Conservation (phyloP, 257 asterid species). For the Thymus quinquecostatus region DNA sequence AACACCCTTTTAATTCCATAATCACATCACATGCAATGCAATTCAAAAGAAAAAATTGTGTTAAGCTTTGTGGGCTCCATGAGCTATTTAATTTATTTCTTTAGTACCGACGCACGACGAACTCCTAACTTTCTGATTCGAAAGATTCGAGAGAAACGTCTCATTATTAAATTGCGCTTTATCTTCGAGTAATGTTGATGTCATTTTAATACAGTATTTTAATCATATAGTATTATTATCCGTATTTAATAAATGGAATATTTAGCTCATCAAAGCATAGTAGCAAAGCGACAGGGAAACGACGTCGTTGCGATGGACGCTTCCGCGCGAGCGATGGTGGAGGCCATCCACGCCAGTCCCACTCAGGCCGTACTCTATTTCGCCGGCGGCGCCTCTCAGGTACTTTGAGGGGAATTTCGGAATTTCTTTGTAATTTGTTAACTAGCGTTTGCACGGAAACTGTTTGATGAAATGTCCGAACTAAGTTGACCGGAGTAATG, state of each 20-base stretch:
- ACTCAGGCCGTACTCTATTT: slow-evolving; percentile 77
- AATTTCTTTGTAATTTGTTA: neutral
- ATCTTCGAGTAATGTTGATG: too few relatives aligned
- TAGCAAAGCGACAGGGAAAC: neutral
- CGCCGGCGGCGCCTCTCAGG: slow-evolving; percentile 99
- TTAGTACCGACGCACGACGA: too few relatives aligned
- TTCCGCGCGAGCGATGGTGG: slow-evolving; percentile 67
- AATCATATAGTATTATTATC: too few relatives aligned
- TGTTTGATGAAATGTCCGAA: slow-evolving; percentile 41
- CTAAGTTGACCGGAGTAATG: slow-evolving; percentile 22
- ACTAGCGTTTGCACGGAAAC: neutral
- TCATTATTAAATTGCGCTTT: too few relatives aligned
- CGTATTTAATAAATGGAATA: too few relatives aligned
- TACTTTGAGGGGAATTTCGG: neutral
- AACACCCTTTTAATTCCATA: slow-evolving; percentile 11
- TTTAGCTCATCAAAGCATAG: neutral
- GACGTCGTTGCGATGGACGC: slow-evolving; percentile 54
- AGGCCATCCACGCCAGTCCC: slow-evolving; percentile 73
- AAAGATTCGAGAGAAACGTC: too few relatives aligned
- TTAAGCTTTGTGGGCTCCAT: neutral
- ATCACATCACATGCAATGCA: slow-evolving; percentile 23
- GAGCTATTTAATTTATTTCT: neutral
- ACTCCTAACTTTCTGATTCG: too few relatives aligned
- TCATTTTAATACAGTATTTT: too few relatives aligned
- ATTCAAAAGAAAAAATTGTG: neutral